Conservation (phyloP, 306 rosid genomes). For the Lathyrus oleraceus region DNA sequence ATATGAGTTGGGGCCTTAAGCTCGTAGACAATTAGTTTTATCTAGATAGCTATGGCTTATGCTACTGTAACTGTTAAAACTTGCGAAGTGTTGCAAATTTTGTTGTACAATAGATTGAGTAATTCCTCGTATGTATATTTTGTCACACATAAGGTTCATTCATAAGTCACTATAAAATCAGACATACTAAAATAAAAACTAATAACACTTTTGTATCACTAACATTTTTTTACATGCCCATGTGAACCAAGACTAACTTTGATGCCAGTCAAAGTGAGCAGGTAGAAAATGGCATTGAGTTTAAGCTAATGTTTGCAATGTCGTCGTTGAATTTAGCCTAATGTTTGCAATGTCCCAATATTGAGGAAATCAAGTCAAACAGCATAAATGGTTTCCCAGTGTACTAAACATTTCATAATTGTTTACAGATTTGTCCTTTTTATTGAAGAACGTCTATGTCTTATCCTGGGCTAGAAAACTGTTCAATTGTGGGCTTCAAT, state of each 20-base stretch:
- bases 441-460: background rate
- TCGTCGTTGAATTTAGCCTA: too few species aligned
- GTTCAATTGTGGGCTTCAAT: background rate
- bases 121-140: background rate
- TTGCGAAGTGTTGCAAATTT: background rate
- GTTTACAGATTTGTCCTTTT: background rate
- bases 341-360: too few species aligned
- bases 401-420: too few species aligned
- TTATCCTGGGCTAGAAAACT: background rate
- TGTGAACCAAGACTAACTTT: background rate
- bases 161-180: background rate
- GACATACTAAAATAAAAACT: background rate
- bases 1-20: slow-evolving; percentile 22
- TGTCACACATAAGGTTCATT: background rate
- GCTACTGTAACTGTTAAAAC: background rate
- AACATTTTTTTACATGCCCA: background rate
- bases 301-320: background rate
- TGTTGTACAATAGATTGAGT: slow-evolving; percentile 5
- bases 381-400: too few species aligned
- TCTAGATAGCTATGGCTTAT: background rate
- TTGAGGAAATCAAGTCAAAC: too few species aligned
- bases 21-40: background rate
- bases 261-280: background rate
- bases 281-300: background rate
- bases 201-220: background rate